phyloP scores from a whole-genome alignment of 2,329 filamentous ascomycete genomes.

The Scedosporium minutisporum region DNA sequence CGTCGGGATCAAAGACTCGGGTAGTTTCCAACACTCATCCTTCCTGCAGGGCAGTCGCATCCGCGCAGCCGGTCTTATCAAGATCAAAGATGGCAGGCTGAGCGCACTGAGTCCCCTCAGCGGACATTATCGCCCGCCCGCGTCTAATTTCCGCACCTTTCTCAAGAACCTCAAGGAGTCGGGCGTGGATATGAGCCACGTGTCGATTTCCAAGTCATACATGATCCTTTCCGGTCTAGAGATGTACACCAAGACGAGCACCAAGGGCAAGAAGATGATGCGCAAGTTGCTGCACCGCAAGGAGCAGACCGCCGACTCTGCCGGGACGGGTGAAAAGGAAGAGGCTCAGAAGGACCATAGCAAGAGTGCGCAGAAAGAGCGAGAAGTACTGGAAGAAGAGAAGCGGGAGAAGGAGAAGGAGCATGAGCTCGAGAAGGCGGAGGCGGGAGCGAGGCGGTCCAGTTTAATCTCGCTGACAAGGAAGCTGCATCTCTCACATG shows the following conservation, averaged over 20 bases:
- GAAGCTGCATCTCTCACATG: constrained; percentile 1
- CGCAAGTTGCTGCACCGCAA: constrained; percentile 15
- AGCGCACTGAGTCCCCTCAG: constrained; percentile 59
- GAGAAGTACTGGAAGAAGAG: constrained; percentile 1
- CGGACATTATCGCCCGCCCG: constrained; percentile 79
- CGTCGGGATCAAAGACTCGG: constrained; percentile 80
- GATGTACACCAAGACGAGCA: constrained; percentile 61
- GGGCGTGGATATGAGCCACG: constrained; percentile 68
- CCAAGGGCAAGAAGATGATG: constrained; percentile 49
- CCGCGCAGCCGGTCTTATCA: constrained; percentile 73
- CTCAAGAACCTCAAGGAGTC: constrained; percentile 61
- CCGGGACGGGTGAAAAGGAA: background rate
- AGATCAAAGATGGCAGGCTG: constrained; percentile 73
- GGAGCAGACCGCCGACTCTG: background rate
- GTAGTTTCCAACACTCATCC: constrained; percentile 83
- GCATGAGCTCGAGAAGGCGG: background rate
- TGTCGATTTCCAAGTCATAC: constrained; percentile 74
- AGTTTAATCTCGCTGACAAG: background rate
- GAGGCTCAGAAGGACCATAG: constrained; percentile 1
- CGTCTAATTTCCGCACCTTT: constrained; percentile 75
- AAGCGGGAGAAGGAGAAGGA: background rate
- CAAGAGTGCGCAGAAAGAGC: constrained; percentile 1
- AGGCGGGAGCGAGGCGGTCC: background rate
- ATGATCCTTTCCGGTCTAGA: constrained; percentile 75
- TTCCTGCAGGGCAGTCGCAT: constrained; percentile 80